Conservation (phyloP, 1,284 basidiomycete genomes). For the Tetrapyrgos nigripes region DNA sequence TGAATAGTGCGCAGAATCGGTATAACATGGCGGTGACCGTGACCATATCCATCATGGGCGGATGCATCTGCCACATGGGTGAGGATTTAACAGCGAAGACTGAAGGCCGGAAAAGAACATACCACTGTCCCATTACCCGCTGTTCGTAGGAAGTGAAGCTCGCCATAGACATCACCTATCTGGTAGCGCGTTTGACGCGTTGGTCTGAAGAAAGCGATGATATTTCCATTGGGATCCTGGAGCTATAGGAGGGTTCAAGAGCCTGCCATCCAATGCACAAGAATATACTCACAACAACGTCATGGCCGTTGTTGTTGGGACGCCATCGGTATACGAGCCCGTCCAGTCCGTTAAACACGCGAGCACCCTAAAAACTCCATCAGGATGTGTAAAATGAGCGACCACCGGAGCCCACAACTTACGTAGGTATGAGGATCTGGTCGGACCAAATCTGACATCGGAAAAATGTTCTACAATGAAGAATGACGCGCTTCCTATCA, state of each 20-base stretch:
- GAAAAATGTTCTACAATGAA: constrained; percentile 68
- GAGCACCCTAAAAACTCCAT: constrained; percentile 54
- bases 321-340: constrained; percentile 80
- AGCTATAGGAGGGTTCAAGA: constrained; percentile 61
- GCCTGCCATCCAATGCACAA: neutral
- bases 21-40: constrained; percentile 84
- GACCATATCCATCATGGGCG: constrained; percentile 86
- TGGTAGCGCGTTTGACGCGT: constrained; percentile 78
- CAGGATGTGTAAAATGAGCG: constrained; percentile 1
- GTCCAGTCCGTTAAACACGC: constrained; percentile 80
- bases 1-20: constrained; percentile 74
- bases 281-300: constrained; percentile 66
- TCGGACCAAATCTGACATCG: constrained; percentile 82
- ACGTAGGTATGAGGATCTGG: constrained; percentile 65
- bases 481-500: constrained; percentile 24
- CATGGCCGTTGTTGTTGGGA: constrained; percentile 60
- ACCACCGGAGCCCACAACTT: constrained; percentile 36
- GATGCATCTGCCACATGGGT: constrained; percentile 65
- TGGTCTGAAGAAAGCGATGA: constrained; percentile 80
- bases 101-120: constrained; percentile 37
- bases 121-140: constrained; percentile 84
- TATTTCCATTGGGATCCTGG: constrained; percentile 68
- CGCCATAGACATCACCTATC: constrained; percentile 82
- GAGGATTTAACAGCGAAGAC: neutral
- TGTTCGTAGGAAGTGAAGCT: constrained; percentile 78